These are phyloP conservation scores for Phytophthora syringae DNA, from an alignment of 352 stramenopile genomes.

Conservation along the genomic window DNA sequence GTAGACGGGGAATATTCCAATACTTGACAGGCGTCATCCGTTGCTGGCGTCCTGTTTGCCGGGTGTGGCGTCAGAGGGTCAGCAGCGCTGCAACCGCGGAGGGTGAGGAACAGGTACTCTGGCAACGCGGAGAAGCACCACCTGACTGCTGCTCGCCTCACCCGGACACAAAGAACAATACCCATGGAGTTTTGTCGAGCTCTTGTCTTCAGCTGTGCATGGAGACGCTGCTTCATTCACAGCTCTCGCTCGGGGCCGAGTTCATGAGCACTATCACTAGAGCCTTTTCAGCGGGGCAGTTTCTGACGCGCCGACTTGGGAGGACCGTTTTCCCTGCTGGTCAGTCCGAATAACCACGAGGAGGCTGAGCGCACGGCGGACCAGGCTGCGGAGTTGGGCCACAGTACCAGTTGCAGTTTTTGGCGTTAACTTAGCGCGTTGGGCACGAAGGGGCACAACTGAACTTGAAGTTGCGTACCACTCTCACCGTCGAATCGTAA, in stretches of 20 bases:
- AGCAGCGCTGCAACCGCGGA: slow-evolving; percentile 26
- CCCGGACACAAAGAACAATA: neutral
- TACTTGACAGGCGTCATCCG: slow-evolving; percentile 50
- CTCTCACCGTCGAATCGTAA: slow-evolving; percentile 34
- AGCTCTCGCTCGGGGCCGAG: too few species aligned
- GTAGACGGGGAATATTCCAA: slow-evolving; percentile 38
- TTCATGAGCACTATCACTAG: too few species aligned
- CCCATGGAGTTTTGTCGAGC: slow-evolving; percentile 1
- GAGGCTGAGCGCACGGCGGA: slow-evolving; percentile 22
- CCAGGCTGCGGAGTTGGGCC: slow-evolving; percentile 3
- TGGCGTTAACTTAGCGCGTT: slow-evolving; percentile 17
- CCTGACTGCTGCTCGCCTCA: neutral
- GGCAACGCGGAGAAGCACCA: slow-evolving; percentile 2
- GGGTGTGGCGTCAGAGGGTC: slow-evolving; percentile 36
- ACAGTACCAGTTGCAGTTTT: neutral
- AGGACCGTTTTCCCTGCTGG: slow-evolving; percentile 22
- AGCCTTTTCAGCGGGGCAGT: slow-evolving; percentile 26
- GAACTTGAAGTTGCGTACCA: slow-evolving; percentile 41
- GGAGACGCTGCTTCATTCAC: neutral
- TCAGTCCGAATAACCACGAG: slow-evolving; percentile 7
- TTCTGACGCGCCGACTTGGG: slow-evolving; percentile 31
- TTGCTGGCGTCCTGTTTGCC: slow-evolving; percentile 38
- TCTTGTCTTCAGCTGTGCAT: neutral
- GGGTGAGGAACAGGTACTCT: slow-evolving; percentile 2
- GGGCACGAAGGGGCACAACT: slow-evolving; percentile 39